These are phyloP conservation scores for Chalciporus piperatoides DNA, from an alignment of 1,284 basidiomycete genomes.

Conservation along the genomic window DNA sequence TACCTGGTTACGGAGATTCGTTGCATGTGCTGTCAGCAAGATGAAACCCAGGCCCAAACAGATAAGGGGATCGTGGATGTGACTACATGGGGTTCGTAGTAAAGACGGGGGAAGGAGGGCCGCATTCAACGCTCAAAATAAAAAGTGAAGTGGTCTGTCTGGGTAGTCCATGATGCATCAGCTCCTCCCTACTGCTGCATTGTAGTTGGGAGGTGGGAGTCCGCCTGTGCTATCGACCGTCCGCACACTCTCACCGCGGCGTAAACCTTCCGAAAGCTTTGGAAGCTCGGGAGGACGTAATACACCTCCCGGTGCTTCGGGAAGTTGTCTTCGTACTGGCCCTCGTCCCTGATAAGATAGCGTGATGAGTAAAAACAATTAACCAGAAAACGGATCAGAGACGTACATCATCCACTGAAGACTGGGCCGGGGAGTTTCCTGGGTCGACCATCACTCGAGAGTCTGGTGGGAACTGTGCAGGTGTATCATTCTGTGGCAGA, in stretches of 20 bases:
- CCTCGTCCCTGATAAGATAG: conserved; percentile 2
- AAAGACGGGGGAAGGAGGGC: too few species aligned
- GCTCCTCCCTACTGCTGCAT: conserved; percentile 8
- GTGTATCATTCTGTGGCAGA: neutral
- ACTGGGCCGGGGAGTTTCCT: neutral
- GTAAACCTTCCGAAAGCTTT: neutral
- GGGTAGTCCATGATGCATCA: neutral
- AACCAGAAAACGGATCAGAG: neutral
- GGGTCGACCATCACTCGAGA: neutral
- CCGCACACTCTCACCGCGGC: neutral
- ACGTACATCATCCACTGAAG: conserved; percentile 11
- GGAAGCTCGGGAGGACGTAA: neutral
- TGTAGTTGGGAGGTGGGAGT: conserved; percentile 20
- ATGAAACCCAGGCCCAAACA: too few species aligned
- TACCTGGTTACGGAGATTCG: too few species aligned
- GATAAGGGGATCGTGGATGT: too few species aligned
- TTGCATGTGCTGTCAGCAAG: too few species aligned
- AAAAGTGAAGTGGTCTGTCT: neutral
- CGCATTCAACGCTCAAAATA: neutral
- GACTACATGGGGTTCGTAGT: too few species aligned
- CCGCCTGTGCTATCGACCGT: conserved; percentile 1
- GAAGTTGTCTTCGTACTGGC: conserved; percentile 11
- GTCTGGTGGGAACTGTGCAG: neutral
- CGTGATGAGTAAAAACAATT: neutral
- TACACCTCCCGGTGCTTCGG: conserved; percentile 4